Base-by-base conservation (phyloP, 2,329 filamentous ascomycete genomes). In the Sporothrix sp. region DNA sequence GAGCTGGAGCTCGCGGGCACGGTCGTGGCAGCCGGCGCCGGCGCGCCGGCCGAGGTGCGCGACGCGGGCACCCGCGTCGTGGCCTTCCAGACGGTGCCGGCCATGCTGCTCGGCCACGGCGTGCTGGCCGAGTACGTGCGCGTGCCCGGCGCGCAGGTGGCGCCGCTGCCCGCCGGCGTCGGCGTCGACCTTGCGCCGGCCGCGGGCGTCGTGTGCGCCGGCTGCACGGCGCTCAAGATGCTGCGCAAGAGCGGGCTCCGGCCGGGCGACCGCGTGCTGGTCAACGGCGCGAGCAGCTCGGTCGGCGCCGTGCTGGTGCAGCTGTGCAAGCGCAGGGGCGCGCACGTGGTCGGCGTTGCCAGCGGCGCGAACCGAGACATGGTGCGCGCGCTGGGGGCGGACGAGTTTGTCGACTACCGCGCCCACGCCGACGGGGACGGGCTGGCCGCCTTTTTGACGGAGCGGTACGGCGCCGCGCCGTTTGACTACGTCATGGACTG, bases 281-380 rank as follows among this genome's bases (percentile, higher is more conserved):
- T 75, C 0, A 72, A 74, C 52, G 73, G 71, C 2, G 73, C 71
- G 14, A 73, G 71, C 54, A 72, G 73, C 0, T 73, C 72, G 6
- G 68, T 76, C 7, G 73, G 73, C 9, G 65, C 65, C 13, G 56
- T 74, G 48, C 62, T 66, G 2, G 60, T 73, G 36, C 73, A 76
- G 59, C 66, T 73, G 18, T 54, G 62, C 56, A 63, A 72, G 52
- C 63, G 69, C 48, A 53, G 62, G 43, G 58, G 62, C 0, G 72
- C 69, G 5, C 59, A 62, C 37, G 65, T 77, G 1, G 68, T 69
- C 1, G 73, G 62, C 0, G 66, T 75, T 13, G 76, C 73, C 56
- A 73, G 71, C 2, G 66, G 62, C 1, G 62, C 55, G 33, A 76
- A 76, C 44, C 63, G 57, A 5, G 68, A 67, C 2, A 59, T 75